A percentile compares a stretch with the other conserved stretches of the same genome.
These are phyloP conservation scores for Colletotrichum karsti DNA, from an alignment of 2,329 filamentous ascomycete genomes.

Conservation along the genomic window DNA sequence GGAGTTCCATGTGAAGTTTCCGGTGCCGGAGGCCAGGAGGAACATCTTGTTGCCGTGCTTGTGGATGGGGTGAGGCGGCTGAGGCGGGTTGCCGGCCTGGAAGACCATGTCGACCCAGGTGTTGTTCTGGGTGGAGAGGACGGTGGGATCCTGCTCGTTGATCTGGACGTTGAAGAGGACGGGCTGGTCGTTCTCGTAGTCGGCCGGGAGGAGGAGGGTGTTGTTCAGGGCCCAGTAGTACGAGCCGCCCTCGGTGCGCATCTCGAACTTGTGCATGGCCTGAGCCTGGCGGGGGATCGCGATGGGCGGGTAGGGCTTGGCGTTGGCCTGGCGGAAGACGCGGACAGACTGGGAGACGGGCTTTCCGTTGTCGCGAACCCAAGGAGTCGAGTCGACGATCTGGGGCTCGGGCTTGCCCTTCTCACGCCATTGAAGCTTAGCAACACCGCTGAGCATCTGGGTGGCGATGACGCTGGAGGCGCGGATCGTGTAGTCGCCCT, in stretches of 20 bases:
- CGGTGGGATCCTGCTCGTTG: conserved; percentile 48
- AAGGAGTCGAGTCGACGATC: conserved; percentile 43
- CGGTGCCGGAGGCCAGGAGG: conserved; percentile 59
- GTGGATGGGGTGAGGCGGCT: conserved; percentile 69
- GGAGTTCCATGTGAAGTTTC: conserved; percentile 59
- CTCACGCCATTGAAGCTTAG: conserved; percentile 50
- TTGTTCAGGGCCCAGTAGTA: conserved; percentile 64
- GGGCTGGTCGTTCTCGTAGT: conserved; percentile 47
- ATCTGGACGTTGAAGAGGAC: conserved; percentile 55
- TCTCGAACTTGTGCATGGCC: conserved; percentile 52
- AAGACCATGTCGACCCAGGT: conserved; percentile 67
- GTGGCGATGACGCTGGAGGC: conserved; percentile 55
- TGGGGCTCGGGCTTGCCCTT: conserved; percentile 28
- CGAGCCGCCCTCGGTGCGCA: conserved; percentile 49
- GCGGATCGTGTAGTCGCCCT: conserved; percentile 63
- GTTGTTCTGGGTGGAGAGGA: conserved; percentile 53
- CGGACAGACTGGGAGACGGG: conserved; percentile 48
- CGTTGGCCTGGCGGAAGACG: conserved; percentile 51
- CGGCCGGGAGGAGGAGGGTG: conserved; percentile 48
- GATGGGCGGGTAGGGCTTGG: conserved; percentile 57
- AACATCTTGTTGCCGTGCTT: conserved; percentile 71
- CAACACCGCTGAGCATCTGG: conserved; percentile 64
- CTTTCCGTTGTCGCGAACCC: conserved; percentile 58
- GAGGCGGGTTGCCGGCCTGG: conserved; percentile 48
- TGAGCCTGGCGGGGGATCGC: conserved; percentile 51